Conservation (phyloP, 148 eudicot species). For the Rhododendron molle region DNA sequence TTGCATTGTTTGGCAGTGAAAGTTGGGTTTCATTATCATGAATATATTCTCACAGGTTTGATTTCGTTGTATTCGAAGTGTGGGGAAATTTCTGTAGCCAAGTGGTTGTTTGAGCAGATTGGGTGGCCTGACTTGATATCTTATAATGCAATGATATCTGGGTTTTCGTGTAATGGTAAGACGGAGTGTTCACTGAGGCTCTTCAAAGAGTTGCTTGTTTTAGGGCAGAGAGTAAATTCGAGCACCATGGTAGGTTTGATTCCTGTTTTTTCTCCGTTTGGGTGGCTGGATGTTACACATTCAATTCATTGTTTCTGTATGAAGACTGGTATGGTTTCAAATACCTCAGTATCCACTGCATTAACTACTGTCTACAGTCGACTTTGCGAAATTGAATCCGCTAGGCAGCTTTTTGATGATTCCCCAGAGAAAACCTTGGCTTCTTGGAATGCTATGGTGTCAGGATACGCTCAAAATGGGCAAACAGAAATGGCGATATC, state of each 20-base stretch:
- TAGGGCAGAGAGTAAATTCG: slow-evolving; percentile 46
- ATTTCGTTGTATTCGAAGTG: slow-evolving; percentile 72
- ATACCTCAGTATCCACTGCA: slow-evolving; percentile 64
- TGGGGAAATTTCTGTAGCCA: slow-evolving; percentile 45
- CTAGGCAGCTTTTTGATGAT: slow-evolving; percentile 64
- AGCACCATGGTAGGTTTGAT: slow-evolving; percentile 68
- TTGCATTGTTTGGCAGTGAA: slow-evolving; percentile 57
- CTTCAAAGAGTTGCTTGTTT: slow-evolving; percentile 44
- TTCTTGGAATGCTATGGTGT: slow-evolving; percentile 89
- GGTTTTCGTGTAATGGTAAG: slow-evolving; percentile 45
- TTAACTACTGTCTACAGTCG: slow-evolving; percentile 68
- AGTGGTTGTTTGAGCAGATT: slow-evolving; percentile 46
- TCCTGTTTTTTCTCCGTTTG: slow-evolving; percentile 60
- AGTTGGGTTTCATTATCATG: slow-evolving; percentile 44
- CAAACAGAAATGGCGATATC: slow-evolving; percentile 57
- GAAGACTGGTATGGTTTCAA: slow-evolving; percentile 40
- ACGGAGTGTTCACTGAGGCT: slow-evolving; percentile 41
- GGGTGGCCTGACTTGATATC: slow-evolving; percentile 55
- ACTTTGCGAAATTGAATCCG: slow-evolving; percentile 55
- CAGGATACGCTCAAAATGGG: slow-evolving; percentile 78
- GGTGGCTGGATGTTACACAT: slow-evolving; percentile 39
- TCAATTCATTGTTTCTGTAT: slow-evolving; percentile 54
- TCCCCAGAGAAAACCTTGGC: slow-evolving; percentile 53
- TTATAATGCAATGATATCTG: slow-evolving; percentile 82
- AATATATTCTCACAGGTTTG: slow-evolving; percentile 58